A percentile compares a stretch with the other conserved stretches of the same genome.
Evolutionary conservation across 2,329 filamentous ascomycete genomes (phyloP).

Genomic region (Fusarium anguioides): DNA sequence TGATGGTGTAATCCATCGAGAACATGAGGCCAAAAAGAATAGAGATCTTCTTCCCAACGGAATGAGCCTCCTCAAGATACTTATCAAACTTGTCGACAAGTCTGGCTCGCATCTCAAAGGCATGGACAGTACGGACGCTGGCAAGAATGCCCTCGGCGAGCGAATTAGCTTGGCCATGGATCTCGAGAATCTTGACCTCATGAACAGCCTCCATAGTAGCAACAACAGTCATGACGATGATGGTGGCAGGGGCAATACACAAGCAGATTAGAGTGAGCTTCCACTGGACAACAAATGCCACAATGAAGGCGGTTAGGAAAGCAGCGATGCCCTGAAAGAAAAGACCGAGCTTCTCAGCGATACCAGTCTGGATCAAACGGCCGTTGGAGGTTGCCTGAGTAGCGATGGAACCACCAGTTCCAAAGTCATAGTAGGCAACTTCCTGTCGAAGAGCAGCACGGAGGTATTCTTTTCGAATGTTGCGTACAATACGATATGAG

Average conservation of each 20-base stretch:
- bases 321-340: conserved; percentile 54
- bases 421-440: conserved; percentile 61
- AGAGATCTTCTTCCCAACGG: conserved; percentile 53
- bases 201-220: conserved; percentile 48
- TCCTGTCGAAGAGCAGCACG: conserved; percentile 62
- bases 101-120: conserved; percentile 55
- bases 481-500: conserved; percentile 62
- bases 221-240: conserved; percentile 49
- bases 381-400: conserved; percentile 54
- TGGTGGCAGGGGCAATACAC: conserved; percentile 48
- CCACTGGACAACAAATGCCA: conserved; percentile 56
- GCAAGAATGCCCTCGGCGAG: conserved; percentile 53
- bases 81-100: conserved; percentile 54
- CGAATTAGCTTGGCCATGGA: conserved; percentile 49
- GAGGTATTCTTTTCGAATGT: conserved; percentile 61
- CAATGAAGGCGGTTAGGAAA: conserved; percentile 53
- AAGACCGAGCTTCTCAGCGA: conserved; percentile 55
- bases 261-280: conserved; percentile 57
- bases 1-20: conserved; percentile 53
- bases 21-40: conserved; percentile 54
- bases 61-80: conserved; percentile 52
- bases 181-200: conserved; percentile 50
- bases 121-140: conserved; percentile 56
- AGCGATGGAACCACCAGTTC: conserved; percentile 55
- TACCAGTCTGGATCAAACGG: conserved; percentile 55